Percentiles rank a stretch among this genome's conserved stretches.
Evolutionary conservation across 371 early-diverging fungal genomes (phyloP).

Genomic region (Apophysomyces ossiformis): DNA sequence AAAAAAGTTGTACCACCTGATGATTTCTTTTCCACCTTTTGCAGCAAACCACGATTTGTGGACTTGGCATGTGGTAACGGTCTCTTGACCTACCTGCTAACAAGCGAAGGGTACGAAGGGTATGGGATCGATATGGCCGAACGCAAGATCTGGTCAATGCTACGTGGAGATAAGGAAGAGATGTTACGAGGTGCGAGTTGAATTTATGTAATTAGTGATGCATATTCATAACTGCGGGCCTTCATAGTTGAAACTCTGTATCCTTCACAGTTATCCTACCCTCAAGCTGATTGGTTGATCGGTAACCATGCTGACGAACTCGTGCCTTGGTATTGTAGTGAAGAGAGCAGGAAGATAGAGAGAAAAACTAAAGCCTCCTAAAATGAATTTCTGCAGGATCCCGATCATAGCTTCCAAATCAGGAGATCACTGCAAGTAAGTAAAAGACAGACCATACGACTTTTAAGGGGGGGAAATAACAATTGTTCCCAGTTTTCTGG

Average conservation of each 20-base stretch:
- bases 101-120: constrained; percentile 81
- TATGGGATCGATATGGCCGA: constrained; percentile 79
- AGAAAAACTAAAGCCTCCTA: constrained; percentile 10
- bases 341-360: constrained; percentile 13
- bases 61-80: constrained; percentile 96
- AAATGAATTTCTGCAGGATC: constrained; percentile 46
- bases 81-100: constrained; percentile 77
- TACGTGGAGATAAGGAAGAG: constrained; percentile 32
- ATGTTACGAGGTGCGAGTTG: constrained; percentile 40
- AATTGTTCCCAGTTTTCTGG: constrained; percentile 19
- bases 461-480: constrained; percentile 5
- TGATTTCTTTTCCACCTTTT: not conserved
- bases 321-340: constrained; percentile 72
- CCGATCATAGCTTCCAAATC: constrained; percentile 78
- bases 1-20: too few relatives aligned
- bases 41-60: constrained; percentile 68
- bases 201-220: not conserved
- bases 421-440: constrained; percentile 59
- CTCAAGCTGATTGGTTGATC: constrained; percentile 79
- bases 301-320: constrained; percentile 94
- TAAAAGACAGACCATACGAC: constrained; percentile 5
- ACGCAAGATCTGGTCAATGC: constrained; percentile 77
- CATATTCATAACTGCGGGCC: constrained; percentile 24
- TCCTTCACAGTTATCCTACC: constrained; percentile 55
- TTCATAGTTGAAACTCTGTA: constrained; percentile 61